Percentiles rank a stretch among this genome's conserved stretches.
Conservation (phyloP, 2,329 filamentous ascomycete genomes). For the Fusarium sp. region DNA sequence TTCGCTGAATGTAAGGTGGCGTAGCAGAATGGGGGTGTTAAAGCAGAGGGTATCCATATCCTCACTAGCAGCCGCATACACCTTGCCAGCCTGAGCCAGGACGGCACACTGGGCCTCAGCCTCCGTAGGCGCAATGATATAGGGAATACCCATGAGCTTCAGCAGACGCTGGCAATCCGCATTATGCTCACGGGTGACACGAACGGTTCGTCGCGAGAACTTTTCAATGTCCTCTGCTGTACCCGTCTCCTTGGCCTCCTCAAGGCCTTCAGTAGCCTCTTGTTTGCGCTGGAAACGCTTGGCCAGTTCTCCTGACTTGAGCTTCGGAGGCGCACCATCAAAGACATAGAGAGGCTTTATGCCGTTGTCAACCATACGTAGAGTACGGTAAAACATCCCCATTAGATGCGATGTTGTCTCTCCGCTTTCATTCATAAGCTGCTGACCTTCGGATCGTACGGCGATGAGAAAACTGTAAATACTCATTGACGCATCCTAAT, state of each 20-base stretch:
- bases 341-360: conserved; percentile 99
- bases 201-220: conserved; percentile 91
- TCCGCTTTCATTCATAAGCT: conserved; percentile 93
- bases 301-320: conserved; percentile 96
- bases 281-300: conserved; percentile 96
- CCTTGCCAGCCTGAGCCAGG: conserved; percentile 89
- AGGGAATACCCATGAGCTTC: conserved; percentile 96
- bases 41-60: conserved; percentile 99
- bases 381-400: conserved; percentile 99
- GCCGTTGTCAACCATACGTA: conserved; percentile 97
- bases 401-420: conserved; percentile 98
- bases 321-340: conserved; percentile 93
- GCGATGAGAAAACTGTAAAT: conserved; percentile 99
- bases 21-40: conserved; percentile 86
- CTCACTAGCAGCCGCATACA: conserved; percentile 95
- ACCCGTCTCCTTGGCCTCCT: conserved; percentile 96
- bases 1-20: conserved; percentile 96
- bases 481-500: conserved; percentile 82
- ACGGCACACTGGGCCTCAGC: conserved; percentile 96
- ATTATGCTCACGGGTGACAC: conserved; percentile 97
- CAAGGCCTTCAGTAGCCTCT: conserved; percentile 87
- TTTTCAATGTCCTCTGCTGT: conserved; percentile 98
- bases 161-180: conserved; percentile 90
- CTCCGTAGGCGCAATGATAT: conserved; percentile 94
- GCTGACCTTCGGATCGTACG: conserved; percentile 94